These are phyloP conservation scores for Wickerhamiella allomyrinae DNA, from an alignment of 805 yeast species.

Conservation along the genomic window DNA sequence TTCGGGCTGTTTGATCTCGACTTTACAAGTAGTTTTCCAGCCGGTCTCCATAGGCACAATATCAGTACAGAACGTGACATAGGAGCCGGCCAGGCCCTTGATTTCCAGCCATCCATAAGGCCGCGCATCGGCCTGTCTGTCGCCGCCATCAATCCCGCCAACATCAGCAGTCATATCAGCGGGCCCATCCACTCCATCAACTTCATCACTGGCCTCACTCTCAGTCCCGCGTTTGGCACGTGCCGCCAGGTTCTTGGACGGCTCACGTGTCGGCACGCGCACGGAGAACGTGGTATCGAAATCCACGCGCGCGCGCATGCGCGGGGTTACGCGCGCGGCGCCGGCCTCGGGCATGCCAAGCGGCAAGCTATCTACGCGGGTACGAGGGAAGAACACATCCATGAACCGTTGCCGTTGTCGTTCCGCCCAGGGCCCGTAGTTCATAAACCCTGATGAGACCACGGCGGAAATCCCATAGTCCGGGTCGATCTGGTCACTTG, in stretches of 20 bases:
- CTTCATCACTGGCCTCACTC: too few relatives aligned
- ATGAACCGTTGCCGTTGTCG: slow-evolving; percentile 60
- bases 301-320: slow-evolving; percentile 40
- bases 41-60: slow-evolving; percentile 39
- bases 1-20: slow-evolving; percentile 42
- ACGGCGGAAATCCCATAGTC: slow-evolving; percentile 42
- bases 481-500: slow-evolving; percentile 7
- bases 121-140: too few relatives aligned
- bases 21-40: slow-evolving; percentile 35
- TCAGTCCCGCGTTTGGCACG: too few relatives aligned
- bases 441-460: slow-evolving; percentile 46
- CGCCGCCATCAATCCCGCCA: not conserved
- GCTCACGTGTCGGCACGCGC: slow-evolving; percentile 72
- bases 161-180: not conserved
- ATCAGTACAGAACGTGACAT: slow-evolving; percentile 33
- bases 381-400: slow-evolving; percentile 47
- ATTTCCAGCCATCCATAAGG: slow-evolving; percentile 91
- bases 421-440: slow-evolving; percentile 95
- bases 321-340: slow-evolving; percentile 37
- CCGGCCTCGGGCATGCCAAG: slow-evolving; percentile 35
- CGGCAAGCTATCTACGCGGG: slow-evolving; percentile 35
- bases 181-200: too few relatives aligned
- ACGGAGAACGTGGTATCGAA: slow-evolving; percentile 52
- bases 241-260: slow-evolving; percentile 35
- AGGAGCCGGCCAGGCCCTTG: slow-evolving; percentile 41